Conservation (phyloP, 371 early-diverging fungal genomes). For the Lichtheimia ramosa region DNA sequence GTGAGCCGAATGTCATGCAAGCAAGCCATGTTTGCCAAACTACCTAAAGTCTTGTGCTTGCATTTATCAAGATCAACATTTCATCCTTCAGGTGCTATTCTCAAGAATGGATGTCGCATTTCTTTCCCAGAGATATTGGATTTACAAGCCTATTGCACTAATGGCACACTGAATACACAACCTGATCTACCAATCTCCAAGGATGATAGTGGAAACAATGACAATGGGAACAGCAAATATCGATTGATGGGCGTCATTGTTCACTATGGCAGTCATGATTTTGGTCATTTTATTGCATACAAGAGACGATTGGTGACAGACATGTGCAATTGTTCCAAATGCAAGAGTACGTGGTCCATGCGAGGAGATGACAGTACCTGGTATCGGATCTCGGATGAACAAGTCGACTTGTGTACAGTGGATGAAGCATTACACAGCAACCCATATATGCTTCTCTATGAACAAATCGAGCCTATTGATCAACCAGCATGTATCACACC, state of each 20-base stretch:
- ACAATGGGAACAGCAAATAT: slow-evolving; percentile 38
- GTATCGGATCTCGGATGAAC: slow-evolving; percentile 87
- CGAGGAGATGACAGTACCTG: slow-evolving; percentile 26
- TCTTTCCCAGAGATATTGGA: slow-evolving; percentile 62
- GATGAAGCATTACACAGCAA: slow-evolving; percentile 70
- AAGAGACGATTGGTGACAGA: slow-evolving; percentile 57
- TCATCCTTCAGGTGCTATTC: slow-evolving; percentile 56
- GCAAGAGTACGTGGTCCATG: not conserved
- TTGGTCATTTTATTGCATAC: slow-evolving; percentile 92
- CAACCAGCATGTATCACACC: no score
- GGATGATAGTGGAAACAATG: not conserved
- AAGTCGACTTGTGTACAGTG: slow-evolving; percentile 69
- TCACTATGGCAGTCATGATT: slow-evolving; percentile 85
- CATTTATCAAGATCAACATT: slow-evolving; percentile 75
- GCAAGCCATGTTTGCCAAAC: slow-evolving; percentile 61
- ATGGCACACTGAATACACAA: slow-evolving; percentile 49
- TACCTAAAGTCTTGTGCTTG: slow-evolving; percentile 60
- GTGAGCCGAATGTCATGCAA: slow-evolving; percentile 44
- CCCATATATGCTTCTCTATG: slow-evolving; percentile 89
- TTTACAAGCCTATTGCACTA: slow-evolving; percentile 57
- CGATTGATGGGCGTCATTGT: slow-evolving; percentile 80
- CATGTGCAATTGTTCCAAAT: slow-evolving; percentile 30
- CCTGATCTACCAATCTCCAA: slow-evolving; percentile 58
- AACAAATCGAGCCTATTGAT: not conserved
- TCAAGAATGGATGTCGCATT: slow-evolving; percentile 69